A percentile compares a stretch with the other conserved stretches of the same genome.
These are phyloP conservation scores for Sphaceloma murrayae DNA, from an alignment of 2,329 filamentous ascomycete genomes.

Conservation along the genomic window DNA sequence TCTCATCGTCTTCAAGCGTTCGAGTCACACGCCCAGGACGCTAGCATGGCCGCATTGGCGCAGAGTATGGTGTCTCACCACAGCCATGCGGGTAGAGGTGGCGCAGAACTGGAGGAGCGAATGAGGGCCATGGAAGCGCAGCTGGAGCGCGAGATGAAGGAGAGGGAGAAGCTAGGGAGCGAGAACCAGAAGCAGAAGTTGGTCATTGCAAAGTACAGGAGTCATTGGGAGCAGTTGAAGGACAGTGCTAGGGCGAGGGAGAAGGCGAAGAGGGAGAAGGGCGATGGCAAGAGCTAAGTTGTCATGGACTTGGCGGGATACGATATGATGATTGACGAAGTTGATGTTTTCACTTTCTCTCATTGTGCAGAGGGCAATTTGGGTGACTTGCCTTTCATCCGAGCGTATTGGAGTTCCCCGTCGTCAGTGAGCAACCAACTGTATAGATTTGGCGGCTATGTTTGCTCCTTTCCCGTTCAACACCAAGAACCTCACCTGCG, in stretches of 20 bases:
- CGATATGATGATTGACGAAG: neutral
- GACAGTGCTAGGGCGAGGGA: conserved; percentile 18
- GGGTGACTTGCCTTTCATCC: no score
- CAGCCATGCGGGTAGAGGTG: neutral
- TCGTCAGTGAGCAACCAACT: no score
- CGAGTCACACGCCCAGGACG: conserved; percentile 83
- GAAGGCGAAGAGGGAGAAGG: conserved; percentile 15
- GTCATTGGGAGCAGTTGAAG: conserved; percentile 55
- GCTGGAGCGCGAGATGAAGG: conserved; percentile 46
- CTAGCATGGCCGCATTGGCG: conserved; percentile 60
- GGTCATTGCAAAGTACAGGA: conserved; percentile 56
- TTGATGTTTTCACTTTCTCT: no score
- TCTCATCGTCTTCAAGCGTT: conserved; percentile 84
- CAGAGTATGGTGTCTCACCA: conserved; percentile 52
- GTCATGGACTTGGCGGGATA: no score
- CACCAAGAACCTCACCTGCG: no score
- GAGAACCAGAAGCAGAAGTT: conserved; percentile 54
- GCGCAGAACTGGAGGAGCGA: conserved; percentile 30
- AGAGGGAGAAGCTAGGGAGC: conserved; percentile 51
- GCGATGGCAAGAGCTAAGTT: neutral
- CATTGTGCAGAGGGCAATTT: no score
- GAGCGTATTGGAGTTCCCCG: no score
- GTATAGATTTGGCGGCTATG: no score
- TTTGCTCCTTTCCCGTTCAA: no score
- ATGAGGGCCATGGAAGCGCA: conserved; percentile 46